These are phyloP conservation scores for Penicillium sp. DNA, from an alignment of 2,329 filamentous ascomycete species.

Conservation along the genomic window DNA sequence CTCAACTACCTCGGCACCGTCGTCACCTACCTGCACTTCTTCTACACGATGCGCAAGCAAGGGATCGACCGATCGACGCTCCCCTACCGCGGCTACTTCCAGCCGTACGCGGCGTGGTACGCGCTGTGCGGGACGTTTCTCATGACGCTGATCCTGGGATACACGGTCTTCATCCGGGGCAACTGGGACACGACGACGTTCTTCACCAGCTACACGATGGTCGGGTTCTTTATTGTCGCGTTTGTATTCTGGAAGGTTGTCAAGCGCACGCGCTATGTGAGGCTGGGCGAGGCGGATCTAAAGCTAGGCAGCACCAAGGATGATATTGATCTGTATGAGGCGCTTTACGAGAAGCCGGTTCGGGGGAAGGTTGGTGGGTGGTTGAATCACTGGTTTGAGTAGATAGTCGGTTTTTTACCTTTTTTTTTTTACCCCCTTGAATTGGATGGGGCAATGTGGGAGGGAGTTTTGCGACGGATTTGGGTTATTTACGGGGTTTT, in stretches of 20 bases:
- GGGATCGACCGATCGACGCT: constrained; percentile 68
- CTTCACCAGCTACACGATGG: constrained; percentile 70
- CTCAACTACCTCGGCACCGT: neutral
- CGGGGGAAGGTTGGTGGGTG: constrained; percentile 1
- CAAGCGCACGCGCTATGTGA: constrained; percentile 62
- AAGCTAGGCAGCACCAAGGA: constrained; percentile 26
- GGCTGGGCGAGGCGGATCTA: constrained; percentile 63
- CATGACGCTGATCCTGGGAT: constrained; percentile 74
- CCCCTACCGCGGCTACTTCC: constrained; percentile 70
- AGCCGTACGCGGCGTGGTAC: constrained; percentile 73
- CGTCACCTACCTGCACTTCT: constrained; percentile 71
- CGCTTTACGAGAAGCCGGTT: constrained; percentile 1
- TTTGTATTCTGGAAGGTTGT: constrained; percentile 71
- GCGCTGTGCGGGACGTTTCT: constrained; percentile 65
- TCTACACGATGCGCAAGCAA: constrained; percentile 68
- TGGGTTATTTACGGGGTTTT: no score
- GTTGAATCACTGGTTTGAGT: constrained; percentile 20
- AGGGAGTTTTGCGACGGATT: neutral
- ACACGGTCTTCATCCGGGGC: constrained; percentile 70
- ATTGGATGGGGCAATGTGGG: neutral
- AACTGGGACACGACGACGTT: constrained; percentile 70
- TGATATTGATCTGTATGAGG: constrained; percentile 36
- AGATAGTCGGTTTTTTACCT: neutral
- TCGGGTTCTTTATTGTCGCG: constrained; percentile 68
- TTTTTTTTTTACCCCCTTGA: neutral